A percentile compares a stretch with the other conserved stretches of the same genome.
These are phyloP conservation scores for Coemansia sp. DNA, from an alignment of 192 early-diverging fungal genomes.

Conservation along the genomic window DNA sequence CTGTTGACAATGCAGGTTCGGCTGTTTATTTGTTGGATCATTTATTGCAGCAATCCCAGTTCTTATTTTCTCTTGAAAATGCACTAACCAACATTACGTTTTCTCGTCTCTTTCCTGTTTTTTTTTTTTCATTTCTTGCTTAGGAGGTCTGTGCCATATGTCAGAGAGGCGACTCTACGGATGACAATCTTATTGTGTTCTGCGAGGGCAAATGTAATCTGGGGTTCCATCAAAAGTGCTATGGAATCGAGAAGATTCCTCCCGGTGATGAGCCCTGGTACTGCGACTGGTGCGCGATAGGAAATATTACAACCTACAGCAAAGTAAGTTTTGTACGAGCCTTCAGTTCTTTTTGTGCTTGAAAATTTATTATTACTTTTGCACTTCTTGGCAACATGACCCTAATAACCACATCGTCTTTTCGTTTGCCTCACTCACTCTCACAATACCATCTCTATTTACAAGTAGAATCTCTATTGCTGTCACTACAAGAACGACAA, in stretches of 20 bases:
- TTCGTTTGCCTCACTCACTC: no score
- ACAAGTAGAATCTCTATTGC: slow-evolving; percentile 42
- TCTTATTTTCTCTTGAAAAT: neutral
- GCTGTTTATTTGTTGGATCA: neutral
- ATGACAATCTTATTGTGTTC: slow-evolving; percentile 43
- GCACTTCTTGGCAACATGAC: no score
- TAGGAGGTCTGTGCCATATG: slow-evolving; percentile 53
- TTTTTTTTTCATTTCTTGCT: neutral
- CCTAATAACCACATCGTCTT: no score
- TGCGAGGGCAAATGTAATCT: slow-evolving; percentile 49
- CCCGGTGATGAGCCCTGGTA: slow-evolving; percentile 53
- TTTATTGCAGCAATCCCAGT: neutral
- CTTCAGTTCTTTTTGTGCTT: neutral
- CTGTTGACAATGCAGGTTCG: neutral
- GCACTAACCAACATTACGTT: no score
- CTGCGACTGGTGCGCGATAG: slow-evolving; percentile 41
- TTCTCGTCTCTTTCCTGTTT: no score
- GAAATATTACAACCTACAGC: slow-evolving; percentile 15
- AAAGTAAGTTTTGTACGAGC: slow-evolving; percentile 26
- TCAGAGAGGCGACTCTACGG: slow-evolving; percentile 26
- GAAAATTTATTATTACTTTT: no score
- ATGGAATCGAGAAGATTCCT: slow-evolving; percentile 36
- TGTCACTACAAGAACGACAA: slow-evolving; percentile 52
- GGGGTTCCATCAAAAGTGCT: slow-evolving; percentile 45
- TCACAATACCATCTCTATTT: no score